These are phyloP conservation scores for Bacidia rubella DNA, from an alignment of 495 filamentous ascomycete species.

Conservation along the genomic window DNA sequence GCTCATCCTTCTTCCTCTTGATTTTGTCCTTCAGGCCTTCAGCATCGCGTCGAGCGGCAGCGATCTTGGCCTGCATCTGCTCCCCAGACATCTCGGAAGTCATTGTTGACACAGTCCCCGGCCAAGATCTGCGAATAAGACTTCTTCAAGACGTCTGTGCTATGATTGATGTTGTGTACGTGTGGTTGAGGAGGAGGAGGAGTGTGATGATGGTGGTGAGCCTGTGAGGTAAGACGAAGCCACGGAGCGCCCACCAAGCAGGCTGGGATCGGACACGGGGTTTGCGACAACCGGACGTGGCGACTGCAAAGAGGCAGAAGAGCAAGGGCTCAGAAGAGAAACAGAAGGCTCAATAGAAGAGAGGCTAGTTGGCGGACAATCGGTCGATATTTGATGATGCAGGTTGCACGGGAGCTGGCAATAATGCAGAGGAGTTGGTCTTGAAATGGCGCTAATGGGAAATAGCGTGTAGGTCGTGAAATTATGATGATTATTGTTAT, in stretches of 20 bases:
- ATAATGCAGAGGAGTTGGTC: neutral
- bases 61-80: constrained; percentile 78
- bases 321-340: neutral
- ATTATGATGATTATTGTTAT: no score
- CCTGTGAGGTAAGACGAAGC: neutral
- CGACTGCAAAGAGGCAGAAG: neutral
- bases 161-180: neutral
- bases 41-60: constrained; percentile 91
- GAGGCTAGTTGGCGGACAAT: neutral
- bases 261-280: neutral
- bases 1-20: constrained; percentile 98
- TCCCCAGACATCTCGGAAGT: constrained; percentile 54
- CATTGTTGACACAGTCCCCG: constrained; percentile 20
- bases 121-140: neutral
- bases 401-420: neutral
- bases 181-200: neutral
- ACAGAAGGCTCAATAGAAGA: neutral
- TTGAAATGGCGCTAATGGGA: neutral
- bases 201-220: neutral
- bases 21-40: constrained; percentile 97
- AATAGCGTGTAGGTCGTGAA: no score
- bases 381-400: neutral
- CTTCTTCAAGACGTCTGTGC: neutral
- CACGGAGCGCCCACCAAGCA: neutral
- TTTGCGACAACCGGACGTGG: neutral